Percentiles rank a stretch among this genome's conserved stretches.
phyloP scores from a whole-genome alignment of 2,329 filamentous ascomycete species.

The Botryosphaeria dothidea region DNA sequence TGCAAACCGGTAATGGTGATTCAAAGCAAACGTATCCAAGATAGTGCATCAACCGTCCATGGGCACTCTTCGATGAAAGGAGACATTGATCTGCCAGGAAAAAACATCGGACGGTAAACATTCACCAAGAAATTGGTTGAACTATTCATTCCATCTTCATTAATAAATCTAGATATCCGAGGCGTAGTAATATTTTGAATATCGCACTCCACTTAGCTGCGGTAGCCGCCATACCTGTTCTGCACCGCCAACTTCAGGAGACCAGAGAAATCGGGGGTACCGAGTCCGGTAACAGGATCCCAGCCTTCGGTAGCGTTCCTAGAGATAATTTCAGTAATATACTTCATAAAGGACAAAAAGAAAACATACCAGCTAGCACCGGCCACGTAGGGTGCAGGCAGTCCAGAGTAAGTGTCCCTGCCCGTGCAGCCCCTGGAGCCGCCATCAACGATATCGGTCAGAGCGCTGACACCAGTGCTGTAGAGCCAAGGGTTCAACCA shows the following conservation, averaged over 20 bases:
- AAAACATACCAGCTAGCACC: slow-evolving; percentile 53
- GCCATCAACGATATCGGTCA: slow-evolving; percentile 53
- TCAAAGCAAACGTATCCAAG: too few relatives aligned
- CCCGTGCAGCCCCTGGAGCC: slow-evolving; percentile 49
- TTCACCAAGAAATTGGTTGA: too few relatives aligned
- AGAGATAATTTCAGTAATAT: too few relatives aligned
- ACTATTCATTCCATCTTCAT: too few relatives aligned
- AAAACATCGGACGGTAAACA: too few relatives aligned
- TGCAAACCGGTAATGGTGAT: too few relatives aligned
- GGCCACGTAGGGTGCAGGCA: slow-evolving; percentile 41
- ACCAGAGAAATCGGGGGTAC: slow-evolving; percentile 38
- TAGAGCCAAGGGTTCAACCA: slow-evolving; percentile 47
- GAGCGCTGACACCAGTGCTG: slow-evolving; percentile 41
- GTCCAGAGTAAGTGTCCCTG: slow-evolving; percentile 37
- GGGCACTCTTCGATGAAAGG: too few relatives aligned
- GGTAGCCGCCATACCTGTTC: slow-evolving; percentile 4
- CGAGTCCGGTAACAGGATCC: slow-evolving; percentile 52
- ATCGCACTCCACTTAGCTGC: background rate
- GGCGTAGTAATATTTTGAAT: too few relatives aligned
- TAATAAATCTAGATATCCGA: too few relatives aligned
- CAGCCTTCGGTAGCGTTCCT: slow-evolving; percentile 53
- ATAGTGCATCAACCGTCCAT: too few relatives aligned
- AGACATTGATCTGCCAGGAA: too few relatives aligned
- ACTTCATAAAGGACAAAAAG: too few relatives aligned
- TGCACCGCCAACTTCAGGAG: slow-evolving; percentile 29